Evolutionary conservation across 805 yeast species (phyloP).

Genomic region (Danielia oregonensis): DNA sequence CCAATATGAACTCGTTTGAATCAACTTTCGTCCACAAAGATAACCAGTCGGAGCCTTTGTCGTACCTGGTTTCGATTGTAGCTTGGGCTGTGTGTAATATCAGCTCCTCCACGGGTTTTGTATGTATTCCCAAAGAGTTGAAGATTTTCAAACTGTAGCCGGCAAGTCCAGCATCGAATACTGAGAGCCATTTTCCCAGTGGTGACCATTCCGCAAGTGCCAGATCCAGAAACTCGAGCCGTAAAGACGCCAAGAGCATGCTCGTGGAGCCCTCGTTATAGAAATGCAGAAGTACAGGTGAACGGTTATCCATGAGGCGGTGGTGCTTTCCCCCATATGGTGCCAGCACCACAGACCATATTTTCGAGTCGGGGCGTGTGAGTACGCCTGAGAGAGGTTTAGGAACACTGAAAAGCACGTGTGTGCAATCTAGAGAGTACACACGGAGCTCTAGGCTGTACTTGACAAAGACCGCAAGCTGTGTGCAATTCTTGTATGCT

Average conservation of each 20-base stretch:
- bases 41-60: not conserved
- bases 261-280: conserved; percentile 32
- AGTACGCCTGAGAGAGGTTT: conserved; percentile 26
- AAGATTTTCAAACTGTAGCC: conserved; percentile 28
- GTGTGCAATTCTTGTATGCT: conserved; percentile 31
- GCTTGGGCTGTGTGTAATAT: conserved; percentile 7
- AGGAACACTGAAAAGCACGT: conserved; percentile 26
- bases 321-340: conserved; percentile 17
- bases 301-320: conserved; percentile 8
- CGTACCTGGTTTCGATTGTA: conserved; percentile 2
- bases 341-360: conserved; percentile 33
- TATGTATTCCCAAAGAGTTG: conserved; percentile 24
- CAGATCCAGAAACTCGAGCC: conserved; percentile 15
- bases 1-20: conserved; percentile 4
- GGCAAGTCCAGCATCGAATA: conserved; percentile 21
- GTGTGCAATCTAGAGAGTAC: conserved; percentile 36
- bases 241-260: conserved; percentile 16
- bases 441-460: conserved; percentile 25
- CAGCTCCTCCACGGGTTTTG: not conserved
- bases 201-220: conserved; percentile 27
- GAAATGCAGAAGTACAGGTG: conserved; percentile 23
- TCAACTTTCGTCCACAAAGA: conserved; percentile 4
- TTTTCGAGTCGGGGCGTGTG: conserved; percentile 16
- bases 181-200: conserved; percentile 32
- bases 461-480: conserved; percentile 29